phyloP scores from a whole-genome alignment of 2,329 filamentous ascomycete genomes.

The Malbranchea zuffiana region DNA sequence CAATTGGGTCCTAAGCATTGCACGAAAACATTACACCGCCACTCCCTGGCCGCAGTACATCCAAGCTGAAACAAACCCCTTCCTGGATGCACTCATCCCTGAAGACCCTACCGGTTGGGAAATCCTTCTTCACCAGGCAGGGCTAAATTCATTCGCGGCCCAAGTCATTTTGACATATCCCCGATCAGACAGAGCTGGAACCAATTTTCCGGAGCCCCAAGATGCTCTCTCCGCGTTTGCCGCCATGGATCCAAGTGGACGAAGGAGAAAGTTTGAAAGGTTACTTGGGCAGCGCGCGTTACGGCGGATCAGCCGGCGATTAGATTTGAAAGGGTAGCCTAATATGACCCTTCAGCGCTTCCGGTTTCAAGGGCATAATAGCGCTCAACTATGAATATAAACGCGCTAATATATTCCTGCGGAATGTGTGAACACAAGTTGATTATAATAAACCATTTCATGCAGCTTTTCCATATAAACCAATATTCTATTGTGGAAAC shows the following conservation, averaged over 20 bases:
- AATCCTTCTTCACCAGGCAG: slow-evolving; percentile 52
- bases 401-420: no score
- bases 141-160: slow-evolving; percentile 62
- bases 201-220: slow-evolving; percentile 13
- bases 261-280: slow-evolving; percentile 40
- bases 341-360: no score
- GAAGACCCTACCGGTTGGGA: slow-evolving; percentile 48
- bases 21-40: slow-evolving; percentile 36
- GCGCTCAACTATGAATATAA: no score
- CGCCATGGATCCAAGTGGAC: slow-evolving; percentile 43
- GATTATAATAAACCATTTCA: no score
- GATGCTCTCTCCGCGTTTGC: slow-evolving; percentile 47
- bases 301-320: slow-evolving; percentile 37
- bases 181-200: background rate
- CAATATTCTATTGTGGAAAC: no score
- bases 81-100: background rate
- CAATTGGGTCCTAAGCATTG: slow-evolving; percentile 45
- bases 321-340: slow-evolving; percentile 32
- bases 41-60: slow-evolving; percentile 6
- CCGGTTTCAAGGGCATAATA: no score
- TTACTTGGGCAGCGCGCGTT: slow-evolving; percentile 49
- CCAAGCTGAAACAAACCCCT: slow-evolving; percentile 8
- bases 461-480: no score
- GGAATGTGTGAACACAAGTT: no score
- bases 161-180: slow-evolving; percentile 31